Conservation (phyloP, 805 yeast species). For the Lachancea nothofagi region DNA sequence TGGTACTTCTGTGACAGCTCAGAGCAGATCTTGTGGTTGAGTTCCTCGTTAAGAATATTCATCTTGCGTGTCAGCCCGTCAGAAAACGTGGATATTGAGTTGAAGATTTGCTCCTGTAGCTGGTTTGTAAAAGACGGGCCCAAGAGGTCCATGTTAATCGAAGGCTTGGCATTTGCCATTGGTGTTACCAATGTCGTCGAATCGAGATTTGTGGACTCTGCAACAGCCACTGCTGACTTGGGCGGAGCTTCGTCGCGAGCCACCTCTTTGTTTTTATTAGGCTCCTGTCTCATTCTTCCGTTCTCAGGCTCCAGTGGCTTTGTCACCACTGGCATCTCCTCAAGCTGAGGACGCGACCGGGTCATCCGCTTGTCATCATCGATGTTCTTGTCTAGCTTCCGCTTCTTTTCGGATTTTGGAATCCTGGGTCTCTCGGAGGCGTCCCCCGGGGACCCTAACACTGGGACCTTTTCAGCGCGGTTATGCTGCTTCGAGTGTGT, state of each 20-base stretch:
- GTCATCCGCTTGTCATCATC: neutral
- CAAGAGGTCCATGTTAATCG: slow-evolving; percentile 3
- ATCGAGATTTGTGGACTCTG: slow-evolving; percentile 9
- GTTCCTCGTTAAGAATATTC: slow-evolving; percentile 34
- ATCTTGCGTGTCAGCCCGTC: slow-evolving; percentile 34
- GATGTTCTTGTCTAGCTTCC: neutral
- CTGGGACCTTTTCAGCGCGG: neutral
- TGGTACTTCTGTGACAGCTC: slow-evolving; percentile 36
- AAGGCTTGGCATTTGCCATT: neutral
- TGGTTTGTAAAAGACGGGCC: slow-evolving; percentile 32
- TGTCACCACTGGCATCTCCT: too few species aligned
- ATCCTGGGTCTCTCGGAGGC: too few species aligned
- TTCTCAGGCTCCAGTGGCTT: too few species aligned
- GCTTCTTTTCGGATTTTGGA: too few species aligned
- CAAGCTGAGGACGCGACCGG: too few species aligned
- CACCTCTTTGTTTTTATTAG: too few species aligned
- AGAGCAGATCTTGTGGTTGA: slow-evolving; percentile 32
- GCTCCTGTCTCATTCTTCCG: too few species aligned
- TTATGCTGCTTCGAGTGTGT: neutral
- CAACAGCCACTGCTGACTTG: neutral
- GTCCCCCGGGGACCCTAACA: too few species aligned
- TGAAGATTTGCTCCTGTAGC: slow-evolving; percentile 35
- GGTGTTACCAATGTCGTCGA: slow-evolving; percentile 13
- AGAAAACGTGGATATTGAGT: slow-evolving; percentile 33
- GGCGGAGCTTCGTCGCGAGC: neutral